A percentile compares a stretch with the other conserved stretches of the same genome.
Conservation (phyloP, 2,329 filamentous ascomycete genomes). For the Clarireedia homoeocarpa region DNA sequence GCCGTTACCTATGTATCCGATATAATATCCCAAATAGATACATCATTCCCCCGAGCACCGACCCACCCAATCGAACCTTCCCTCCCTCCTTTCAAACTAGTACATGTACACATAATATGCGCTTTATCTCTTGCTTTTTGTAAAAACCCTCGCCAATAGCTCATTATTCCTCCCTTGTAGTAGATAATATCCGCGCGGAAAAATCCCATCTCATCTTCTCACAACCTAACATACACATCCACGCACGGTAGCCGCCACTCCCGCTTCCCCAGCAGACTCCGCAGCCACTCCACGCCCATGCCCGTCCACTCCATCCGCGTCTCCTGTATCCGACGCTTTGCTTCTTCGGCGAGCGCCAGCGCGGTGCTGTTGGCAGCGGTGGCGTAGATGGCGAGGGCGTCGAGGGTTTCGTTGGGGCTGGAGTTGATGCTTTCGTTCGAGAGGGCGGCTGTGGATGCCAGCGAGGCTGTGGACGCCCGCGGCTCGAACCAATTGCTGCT, state of each 20-base stretch:
- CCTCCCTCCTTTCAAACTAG: too few relatives aligned
- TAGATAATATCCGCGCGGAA: too few relatives aligned
- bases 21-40: too few relatives aligned
- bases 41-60: too few relatives aligned
- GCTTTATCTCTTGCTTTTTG: not conserved
- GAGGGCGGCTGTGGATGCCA: constrained; percentile 17
- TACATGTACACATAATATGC: not conserved
- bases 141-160: too few relatives aligned
- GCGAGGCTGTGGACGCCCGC: constrained; percentile 33
- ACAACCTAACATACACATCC: constrained; percentile 77
- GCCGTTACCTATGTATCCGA: too few relatives aligned
- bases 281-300: constrained; percentile 77
- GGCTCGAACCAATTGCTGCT: constrained; percentile 86
- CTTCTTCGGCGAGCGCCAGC: constrained; percentile 56
- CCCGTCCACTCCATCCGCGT: constrained; percentile 61
- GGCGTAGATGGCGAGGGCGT: constrained; percentile 29
- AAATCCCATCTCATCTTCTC: constrained; percentile 3
- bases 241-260: constrained; percentile 91
- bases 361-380: constrained; percentile 60
- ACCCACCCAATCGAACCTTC: too few relatives aligned
- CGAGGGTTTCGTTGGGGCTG: constrained; percentile 26
- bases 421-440: constrained; percentile 21
- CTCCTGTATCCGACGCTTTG: constrained; percentile 38
- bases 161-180: too few relatives aligned
- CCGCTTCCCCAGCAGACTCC: constrained; percentile 69